phyloP scores from a whole-genome alignment of 176 grass and related monocot genomes.

The Oryza meridionalis region DNA sequence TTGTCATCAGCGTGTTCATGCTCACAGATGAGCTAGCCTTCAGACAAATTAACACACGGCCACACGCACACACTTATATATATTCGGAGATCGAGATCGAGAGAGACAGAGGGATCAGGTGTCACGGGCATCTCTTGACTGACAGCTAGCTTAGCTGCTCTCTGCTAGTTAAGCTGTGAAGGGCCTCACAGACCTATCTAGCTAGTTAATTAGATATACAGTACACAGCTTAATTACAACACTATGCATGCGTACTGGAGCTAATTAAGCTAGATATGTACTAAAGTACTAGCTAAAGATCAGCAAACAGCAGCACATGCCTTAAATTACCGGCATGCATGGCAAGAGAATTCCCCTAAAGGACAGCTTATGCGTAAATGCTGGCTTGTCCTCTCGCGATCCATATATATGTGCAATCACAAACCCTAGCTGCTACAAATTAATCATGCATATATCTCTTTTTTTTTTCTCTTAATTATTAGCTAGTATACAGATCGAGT shows the following conservation, averaged over 20 bases:
- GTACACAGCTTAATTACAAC: not conserved
- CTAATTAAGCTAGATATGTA: slow-evolving; percentile 17
- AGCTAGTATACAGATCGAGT: not conserved
- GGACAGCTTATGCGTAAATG: slow-evolving; percentile 48
- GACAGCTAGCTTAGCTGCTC: not conserved
- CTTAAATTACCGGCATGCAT: slow-evolving; percentile 46
- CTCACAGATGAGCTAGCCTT: not conserved
- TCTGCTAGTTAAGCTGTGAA: not conserved
- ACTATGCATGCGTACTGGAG: not conserved
- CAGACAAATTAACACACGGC: not conserved
- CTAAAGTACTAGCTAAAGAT: not conserved
- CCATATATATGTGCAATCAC: not conserved
- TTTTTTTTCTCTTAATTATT: not conserved
- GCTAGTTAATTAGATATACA: not conserved
- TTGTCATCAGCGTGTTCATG: not conserved
- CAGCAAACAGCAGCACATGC: slow-evolving; percentile 33
- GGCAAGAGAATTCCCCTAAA: slow-evolving; percentile 48
- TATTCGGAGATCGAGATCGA: slow-evolving; percentile 8
- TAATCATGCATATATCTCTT: not conserved
- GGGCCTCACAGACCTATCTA: not conserved
- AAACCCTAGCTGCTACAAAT: slow-evolving; percentile 6
- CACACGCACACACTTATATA: not conserved
- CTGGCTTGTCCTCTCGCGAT: not conserved
- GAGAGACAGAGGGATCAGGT: not conserved
- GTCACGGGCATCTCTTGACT: slow-evolving; percentile 47